These are phyloP conservation scores for Leccinellum luteum DNA, from an alignment of 768 basidiomycete species.

Conservation along the genomic window DNA sequence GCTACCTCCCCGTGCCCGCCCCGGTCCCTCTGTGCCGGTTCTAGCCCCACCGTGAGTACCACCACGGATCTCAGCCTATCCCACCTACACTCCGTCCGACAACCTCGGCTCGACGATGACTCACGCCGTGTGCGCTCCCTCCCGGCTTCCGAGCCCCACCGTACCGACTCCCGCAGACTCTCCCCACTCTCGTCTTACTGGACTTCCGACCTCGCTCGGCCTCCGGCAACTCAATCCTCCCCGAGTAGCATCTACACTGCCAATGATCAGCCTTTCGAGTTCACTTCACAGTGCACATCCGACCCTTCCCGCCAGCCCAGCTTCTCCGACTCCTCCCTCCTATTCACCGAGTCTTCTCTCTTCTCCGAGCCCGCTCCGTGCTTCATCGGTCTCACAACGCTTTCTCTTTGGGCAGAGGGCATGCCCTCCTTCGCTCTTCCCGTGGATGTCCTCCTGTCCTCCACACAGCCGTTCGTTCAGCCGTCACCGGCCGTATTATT, in stretches of 20 bases:
- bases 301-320: constrained; percentile 19
- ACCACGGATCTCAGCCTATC: constrained; percentile 26
- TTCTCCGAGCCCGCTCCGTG: constrained; percentile 34
- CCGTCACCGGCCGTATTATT: constrained; percentile 45
- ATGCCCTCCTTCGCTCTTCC: constrained; percentile 63
- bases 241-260: constrained; percentile 26
- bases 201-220: constrained; percentile 24
- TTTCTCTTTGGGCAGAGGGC: constrained; percentile 64
- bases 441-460: constrained; percentile 50
- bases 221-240: constrained; percentile 25
- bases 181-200: constrained; percentile 32
- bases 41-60: constrained; percentile 23
- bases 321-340: constrained; percentile 31
- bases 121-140: constrained; percentile 31
- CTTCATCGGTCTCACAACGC: constrained; percentile 32
- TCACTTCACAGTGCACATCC: constrained; percentile 23
- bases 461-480: constrained; percentile 35
- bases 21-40: constrained; percentile 24
- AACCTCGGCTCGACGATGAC: constrained; percentile 27
- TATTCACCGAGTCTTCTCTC: constrained; percentile 25
- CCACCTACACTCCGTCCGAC: constrained; percentile 19
- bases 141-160: constrained; percentile 27
- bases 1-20: constrained; percentile 25
- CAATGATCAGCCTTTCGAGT: constrained; percentile 17
- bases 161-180: constrained; percentile 32